Evolutionary conservation across 257 asterid genomes (phyloP), one percentile per base, ranked within the genome.

Genomic region (Solanum rostratum): DNA sequence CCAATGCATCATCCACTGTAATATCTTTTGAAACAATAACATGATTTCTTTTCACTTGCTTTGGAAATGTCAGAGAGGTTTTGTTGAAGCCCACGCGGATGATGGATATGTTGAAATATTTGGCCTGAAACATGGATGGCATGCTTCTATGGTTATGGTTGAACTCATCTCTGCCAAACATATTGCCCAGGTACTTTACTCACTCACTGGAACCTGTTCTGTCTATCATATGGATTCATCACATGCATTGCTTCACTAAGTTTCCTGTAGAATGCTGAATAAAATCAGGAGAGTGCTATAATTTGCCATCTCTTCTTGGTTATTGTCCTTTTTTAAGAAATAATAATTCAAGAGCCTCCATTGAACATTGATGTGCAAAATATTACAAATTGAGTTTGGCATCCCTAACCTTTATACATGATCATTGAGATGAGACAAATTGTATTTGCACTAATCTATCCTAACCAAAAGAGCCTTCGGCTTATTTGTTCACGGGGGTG

Each of bases 41-140:
- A 4, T 49, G 16, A 2, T 52, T 57, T 79, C 53, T 22, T 53
- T 69, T 83, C 81, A 43, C 49, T 45, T 19, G 4, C 55, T 76
- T 60, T 15, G 74, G 80, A 39, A 54, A 76, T 59, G 50, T 33
- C 92, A 95, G 98, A 93, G 88, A 88, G 98, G 98, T 82, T 95
- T 95, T 80, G 93, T 95, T 30, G 90, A 92, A 87, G 97, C 97
- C 59, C 96, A 91, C 27, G 93, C 98, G 0, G 97, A 95, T 87
- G 97, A 95, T 76, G 97, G 98, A 65, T 91, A 83, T 50, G 50
- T 95, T 79, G 97, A 95, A 89, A 86, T 93, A 45, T 93, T 95
- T 66, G 98, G 97, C 68, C 84, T 95, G 60, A 95, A 95, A 90
- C 98, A 95, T 43, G 98, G 98, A 84, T 95, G 98, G 98, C 98